Percentiles rank a stretch among this genome's conserved stretches.
These are phyloP conservation scores for Aspergillus asperescens DNA, from an alignment of 495 filamentous ascomycete species.

Conservation along the genomic window DNA sequence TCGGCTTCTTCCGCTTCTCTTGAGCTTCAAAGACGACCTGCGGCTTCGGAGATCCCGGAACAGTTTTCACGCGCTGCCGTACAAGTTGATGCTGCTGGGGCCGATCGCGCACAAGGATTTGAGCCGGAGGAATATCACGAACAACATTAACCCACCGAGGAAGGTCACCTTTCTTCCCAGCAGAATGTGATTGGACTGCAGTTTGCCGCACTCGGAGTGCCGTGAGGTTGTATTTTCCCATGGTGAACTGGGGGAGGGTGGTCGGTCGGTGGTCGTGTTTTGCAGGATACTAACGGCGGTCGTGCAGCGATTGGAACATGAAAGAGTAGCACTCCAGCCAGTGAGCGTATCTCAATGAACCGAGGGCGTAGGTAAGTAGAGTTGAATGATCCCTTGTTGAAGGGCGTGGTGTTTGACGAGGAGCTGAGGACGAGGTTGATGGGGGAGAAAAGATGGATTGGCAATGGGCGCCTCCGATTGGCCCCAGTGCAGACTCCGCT, in stretches of 20 bases:
- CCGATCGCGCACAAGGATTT: conserved; percentile 65
- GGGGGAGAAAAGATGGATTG: conserved; percentile 37
- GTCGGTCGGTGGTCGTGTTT: background rate
- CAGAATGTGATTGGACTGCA: conserved; percentile 52
- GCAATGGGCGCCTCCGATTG: conserved; percentile 40
- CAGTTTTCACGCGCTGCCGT: conserved; percentile 42
- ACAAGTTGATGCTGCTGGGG: conserved; percentile 60
- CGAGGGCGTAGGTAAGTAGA: background rate
- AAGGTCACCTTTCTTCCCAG: conserved; percentile 40
- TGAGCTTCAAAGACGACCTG: conserved; percentile 37
- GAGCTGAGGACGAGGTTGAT: conserved; percentile 1
- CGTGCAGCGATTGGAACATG: background rate
- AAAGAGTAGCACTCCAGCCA: background rate
- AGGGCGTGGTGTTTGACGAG: background rate
- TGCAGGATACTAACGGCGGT: background rate
- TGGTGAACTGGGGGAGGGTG: conserved; percentile 24
- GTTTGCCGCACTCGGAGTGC: conserved; percentile 67
- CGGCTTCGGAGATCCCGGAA: conserved; percentile 28
- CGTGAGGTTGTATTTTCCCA: conserved; percentile 69
- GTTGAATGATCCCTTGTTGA: background rate
- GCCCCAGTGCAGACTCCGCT: conserved; percentile 34
- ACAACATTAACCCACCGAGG: conserved; percentile 78
- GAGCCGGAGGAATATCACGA: conserved; percentile 69
- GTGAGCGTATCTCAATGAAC: background rate
- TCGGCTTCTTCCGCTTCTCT: conserved; percentile 40